Evolutionary conservation across 495 filamentous ascomycete species (phyloP).

Genomic region (Aspergillus asperescens): DNA sequence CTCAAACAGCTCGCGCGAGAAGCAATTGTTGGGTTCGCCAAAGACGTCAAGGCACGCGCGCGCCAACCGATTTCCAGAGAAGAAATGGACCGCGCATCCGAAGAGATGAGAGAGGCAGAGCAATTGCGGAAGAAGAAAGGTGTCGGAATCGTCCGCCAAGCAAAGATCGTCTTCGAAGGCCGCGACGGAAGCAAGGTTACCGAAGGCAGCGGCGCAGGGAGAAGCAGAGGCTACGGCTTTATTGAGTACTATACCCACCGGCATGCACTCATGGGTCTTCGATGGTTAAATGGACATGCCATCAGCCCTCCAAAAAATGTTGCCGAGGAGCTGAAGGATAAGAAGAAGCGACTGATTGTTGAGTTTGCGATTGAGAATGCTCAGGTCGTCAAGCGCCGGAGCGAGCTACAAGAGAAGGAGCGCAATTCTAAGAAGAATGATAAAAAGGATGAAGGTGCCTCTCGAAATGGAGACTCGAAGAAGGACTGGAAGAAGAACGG

Average conservation of each 20-base stretch:
- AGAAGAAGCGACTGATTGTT: conserved; percentile 77
- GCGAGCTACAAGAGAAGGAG: conserved; percentile 63
- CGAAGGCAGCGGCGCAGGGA: conserved; percentile 67
- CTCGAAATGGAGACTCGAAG: conserved; percentile 23
- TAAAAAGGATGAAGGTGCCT: conserved; percentile 16
- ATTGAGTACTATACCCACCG: conserved; percentile 94
- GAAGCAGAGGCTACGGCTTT: conserved; percentile 92
- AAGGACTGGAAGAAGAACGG: conserved; percentile 2
- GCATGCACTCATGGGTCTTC: conserved; percentile 88
- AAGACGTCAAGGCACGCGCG: conserved; percentile 69
- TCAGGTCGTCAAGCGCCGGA: conserved; percentile 77
- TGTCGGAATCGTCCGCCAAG: conserved; percentile 91
- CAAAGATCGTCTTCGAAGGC: conserved; percentile 90
- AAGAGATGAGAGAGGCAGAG: conserved; percentile 76
- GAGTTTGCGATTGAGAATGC: conserved; percentile 99
- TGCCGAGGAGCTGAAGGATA: conserved; percentile 46
- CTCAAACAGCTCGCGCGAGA: conserved; percentile 86
- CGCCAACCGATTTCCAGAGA: conserved; percentile 80
- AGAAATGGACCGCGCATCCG: conserved; percentile 70
- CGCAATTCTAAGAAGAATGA: conserved; percentile 24
- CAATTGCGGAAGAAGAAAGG: conserved; percentile 68
- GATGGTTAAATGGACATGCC: conserved; percentile 86
- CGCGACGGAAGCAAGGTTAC: conserved; percentile 72
- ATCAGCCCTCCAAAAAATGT: conserved; percentile 37
- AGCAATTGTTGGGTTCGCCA: conserved; percentile 88